Percentiles rank a stretch among this genome's conserved stretches.
phyloP scores from a whole-genome alignment of 2,329 filamentous ascomycete genomes.

The Fusarium cicatricum region DNA sequence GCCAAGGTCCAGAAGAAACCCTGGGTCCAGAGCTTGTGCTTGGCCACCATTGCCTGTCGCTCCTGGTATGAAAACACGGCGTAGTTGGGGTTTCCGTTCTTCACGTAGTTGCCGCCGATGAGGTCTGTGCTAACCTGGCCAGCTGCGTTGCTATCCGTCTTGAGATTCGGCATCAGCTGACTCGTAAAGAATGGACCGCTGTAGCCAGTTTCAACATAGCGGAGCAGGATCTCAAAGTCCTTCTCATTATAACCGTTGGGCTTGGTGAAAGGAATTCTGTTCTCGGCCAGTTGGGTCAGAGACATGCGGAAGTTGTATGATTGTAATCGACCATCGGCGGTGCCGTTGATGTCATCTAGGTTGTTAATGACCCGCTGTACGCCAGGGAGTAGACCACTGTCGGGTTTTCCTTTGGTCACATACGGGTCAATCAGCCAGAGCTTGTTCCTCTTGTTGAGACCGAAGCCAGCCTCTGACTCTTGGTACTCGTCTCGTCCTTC shows the following conservation, averaged over 20 bases:
- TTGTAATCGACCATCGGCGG: conserved; percentile 25
- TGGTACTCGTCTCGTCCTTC: conserved; percentile 21
- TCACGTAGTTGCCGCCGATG: conserved; percentile 25
- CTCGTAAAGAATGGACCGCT: conserved; percentile 23
- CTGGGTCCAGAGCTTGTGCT: conserved; percentile 25
- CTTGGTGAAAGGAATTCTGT: conserved; percentile 25
- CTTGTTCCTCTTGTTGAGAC: background rate
- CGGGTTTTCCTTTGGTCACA: conserved; percentile 14
- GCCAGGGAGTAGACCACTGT: conserved; percentile 22
- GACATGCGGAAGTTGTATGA: conserved; percentile 32
- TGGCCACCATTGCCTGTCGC: conserved; percentile 1
- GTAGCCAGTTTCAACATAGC: conserved; percentile 30
- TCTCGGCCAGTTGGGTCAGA: conserved; percentile 17
- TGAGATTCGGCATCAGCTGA: conserved; percentile 32
- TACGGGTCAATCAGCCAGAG: conserved; percentile 25
- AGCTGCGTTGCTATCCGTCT: conserved; percentile 28
- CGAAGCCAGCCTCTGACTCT: conserved; percentile 25
- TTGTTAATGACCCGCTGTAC: conserved; percentile 21
- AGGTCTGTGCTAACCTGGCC: conserved; percentile 30
- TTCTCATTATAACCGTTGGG: conserved; percentile 26
- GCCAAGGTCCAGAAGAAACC: conserved; percentile 31
- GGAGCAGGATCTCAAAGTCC: conserved; percentile 27
- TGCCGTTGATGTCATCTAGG: conserved; percentile 1
- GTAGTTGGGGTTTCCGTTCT: conserved; percentile 20
- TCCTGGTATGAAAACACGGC: conserved; percentile 21